These are phyloP conservation scores for Fusarium sp. DNA, from an alignment of 2,329 filamentous ascomycete species.

Conservation along the genomic window DNA sequence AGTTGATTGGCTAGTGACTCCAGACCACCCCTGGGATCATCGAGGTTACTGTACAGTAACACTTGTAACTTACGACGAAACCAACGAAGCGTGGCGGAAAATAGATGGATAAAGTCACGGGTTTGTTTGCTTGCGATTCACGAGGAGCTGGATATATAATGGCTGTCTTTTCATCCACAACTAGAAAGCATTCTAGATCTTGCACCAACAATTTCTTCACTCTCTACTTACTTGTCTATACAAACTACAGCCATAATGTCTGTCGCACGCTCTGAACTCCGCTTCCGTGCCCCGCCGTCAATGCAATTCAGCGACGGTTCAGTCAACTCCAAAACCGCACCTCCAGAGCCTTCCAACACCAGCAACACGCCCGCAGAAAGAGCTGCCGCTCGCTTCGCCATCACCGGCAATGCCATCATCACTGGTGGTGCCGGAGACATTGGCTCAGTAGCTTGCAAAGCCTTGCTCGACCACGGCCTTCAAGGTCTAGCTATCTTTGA, in stretches of 20 bases:
- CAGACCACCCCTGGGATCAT: neutral
- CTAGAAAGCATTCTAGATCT: accelerated
- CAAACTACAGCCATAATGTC: neutral
- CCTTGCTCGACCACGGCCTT: constrained; percentile 14
- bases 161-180: too few relatives aligned
- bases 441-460: constrained; percentile 4
- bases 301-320: constrained; percentile 25
- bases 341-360: accelerated
- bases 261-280: constrained; percentile 16
- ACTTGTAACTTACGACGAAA: neutral
- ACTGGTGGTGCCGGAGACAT: constrained; percentile 20
- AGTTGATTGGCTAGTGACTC: neutral
- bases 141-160: neutral
- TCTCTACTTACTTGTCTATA: accelerated
- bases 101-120: neutral
- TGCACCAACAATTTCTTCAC: accelerated
- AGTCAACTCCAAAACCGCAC: neutral
- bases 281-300: constrained; percentile 8
- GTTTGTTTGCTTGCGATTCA: neutral
- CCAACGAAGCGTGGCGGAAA: neutral
- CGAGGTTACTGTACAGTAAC: constrained; percentile 13
- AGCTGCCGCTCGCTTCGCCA: neutral
- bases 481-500: constrained; percentile 15
- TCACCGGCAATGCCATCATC: constrained; percentile 5
- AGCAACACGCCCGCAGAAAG: neutral